Percentiles rank a stretch among this genome's conserved stretches.
These are phyloP conservation scores for Blastocystis hominis DNA, from an alignment of 352 stramenopile species.

Conservation along the genomic window DNA sequence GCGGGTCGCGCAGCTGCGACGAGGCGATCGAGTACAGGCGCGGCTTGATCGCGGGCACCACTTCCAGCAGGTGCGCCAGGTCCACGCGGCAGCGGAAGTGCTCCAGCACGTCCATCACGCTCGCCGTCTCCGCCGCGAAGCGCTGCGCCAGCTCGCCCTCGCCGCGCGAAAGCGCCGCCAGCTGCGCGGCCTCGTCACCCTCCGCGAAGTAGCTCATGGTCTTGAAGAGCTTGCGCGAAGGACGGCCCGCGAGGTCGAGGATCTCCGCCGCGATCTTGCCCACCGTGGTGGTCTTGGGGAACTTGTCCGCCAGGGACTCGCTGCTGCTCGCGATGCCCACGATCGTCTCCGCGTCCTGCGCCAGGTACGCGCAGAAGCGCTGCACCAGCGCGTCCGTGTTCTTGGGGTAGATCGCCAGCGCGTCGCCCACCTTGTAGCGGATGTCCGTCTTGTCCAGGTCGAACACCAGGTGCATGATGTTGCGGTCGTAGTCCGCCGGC, in stretches of 20 bases:
- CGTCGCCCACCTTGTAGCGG: slow-evolving; percentile 73
- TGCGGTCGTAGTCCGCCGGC: slow-evolving; percentile 70
- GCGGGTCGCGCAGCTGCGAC: slow-evolving; percentile 74
- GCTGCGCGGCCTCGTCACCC: slow-evolving; percentile 65
- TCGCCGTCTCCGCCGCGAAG: slow-evolving; percentile 65
- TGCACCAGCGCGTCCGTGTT: slow-evolving; percentile 72
- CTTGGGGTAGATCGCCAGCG: slow-evolving; percentile 72
- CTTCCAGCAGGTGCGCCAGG: slow-evolving; percentile 67
- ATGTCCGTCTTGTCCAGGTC: slow-evolving; percentile 72
- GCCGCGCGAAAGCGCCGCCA: not conserved
- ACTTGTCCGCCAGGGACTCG: slow-evolving; percentile 7
- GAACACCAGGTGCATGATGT: slow-evolving; percentile 77
- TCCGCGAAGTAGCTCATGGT: slow-evolving; percentile 67
- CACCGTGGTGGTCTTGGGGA: slow-evolving; percentile 70
- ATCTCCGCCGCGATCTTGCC: slow-evolving; percentile 73
- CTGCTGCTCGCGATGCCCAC: slow-evolving; percentile 68
- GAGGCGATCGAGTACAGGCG: slow-evolving; percentile 79
- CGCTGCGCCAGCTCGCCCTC: slow-evolving; percentile 57
- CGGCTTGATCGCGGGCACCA: slow-evolving; percentile 73
- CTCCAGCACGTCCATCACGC: slow-evolving; percentile 69
- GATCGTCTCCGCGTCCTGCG: slow-evolving; percentile 68
- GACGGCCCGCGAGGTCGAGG: slow-evolving; percentile 72
- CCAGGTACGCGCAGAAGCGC: slow-evolving; percentile 68
- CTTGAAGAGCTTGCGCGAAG: slow-evolving; percentile 75
- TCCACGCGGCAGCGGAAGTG: slow-evolving; percentile 70